Evolutionary conservation across 768 basidiomycete genomes (phyloP), one percentile per base, ranked within the genome.

Genomic region (Panellus pusillus): DNA sequence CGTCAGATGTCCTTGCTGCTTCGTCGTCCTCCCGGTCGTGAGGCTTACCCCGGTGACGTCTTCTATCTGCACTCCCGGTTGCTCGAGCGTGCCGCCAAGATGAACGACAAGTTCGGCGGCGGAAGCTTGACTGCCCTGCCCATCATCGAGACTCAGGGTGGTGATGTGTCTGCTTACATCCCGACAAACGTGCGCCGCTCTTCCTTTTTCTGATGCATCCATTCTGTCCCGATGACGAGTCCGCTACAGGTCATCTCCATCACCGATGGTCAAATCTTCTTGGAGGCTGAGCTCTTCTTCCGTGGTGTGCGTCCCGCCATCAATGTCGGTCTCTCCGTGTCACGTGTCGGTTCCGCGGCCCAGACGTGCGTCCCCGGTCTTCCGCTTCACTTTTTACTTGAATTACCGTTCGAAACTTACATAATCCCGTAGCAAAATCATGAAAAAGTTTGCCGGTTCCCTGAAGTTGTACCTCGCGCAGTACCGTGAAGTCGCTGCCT

Each of bases 241-340:
- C 35, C 27, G 50, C 44, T 57, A 35, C 50, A 97, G 92, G 95
- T 99, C 70, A 99, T 99, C 69, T 98, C 97, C 67, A 99, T 99
- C 72, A 99, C 97, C 47, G 96, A 99, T 68, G 97, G 97, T 68
- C 95, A 98, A 76, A 96, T 97, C 77, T 98, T 98, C 90, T 90
- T 98, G 89, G 96, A 98, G 75, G 94, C 96, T 67, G 96, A 98
- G 73, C 89, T 98, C 70, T 99, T 99, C 94, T 98, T 99, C 94
- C 95, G 97, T 81, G 97, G 97, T 86, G 90, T 98, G 64, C 93
- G 96, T 71, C 96, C 97, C 50, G 97, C 97, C 63, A 98, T 98
- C 75, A 98, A 98, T 79, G 97, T 99, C 81, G 97, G 97, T 95
- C 93, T 98, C 59, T 99, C 97, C 55, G 97, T 99, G 63, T 99